Percentiles rank a stretch among this genome's conserved stretches.
Conservation (phyloP, 2,329 filamentous ascomycete genomes). For the Gaeumannomyces tritici region DNA sequence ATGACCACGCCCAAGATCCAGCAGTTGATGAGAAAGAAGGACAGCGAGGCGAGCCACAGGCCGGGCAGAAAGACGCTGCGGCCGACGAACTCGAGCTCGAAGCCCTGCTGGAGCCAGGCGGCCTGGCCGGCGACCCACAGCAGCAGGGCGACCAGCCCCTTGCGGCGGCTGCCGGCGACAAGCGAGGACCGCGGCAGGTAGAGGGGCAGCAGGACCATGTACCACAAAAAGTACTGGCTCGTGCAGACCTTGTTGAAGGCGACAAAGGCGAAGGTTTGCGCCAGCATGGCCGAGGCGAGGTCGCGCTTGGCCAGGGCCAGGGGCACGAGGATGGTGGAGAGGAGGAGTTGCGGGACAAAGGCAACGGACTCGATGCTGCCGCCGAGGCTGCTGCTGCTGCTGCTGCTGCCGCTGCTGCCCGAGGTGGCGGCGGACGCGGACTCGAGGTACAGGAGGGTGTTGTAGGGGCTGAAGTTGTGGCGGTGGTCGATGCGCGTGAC, state of each 20-base stretch:
- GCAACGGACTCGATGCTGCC: conserved; percentile 65
- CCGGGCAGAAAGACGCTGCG: conserved; percentile 77
- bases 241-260: conserved; percentile 99
- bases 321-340: conserved; percentile 64
- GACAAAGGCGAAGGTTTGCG: conserved; percentile 94
- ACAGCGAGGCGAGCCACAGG: conserved; percentile 64
- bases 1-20: conserved; percentile 82
- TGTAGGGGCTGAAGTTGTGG: conserved; percentile 98
- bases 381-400: conserved; percentile 6
- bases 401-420: too few species aligned
- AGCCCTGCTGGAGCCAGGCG: conserved; percentile 68
- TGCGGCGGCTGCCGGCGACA: conserved; percentile 40
- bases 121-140: conserved; percentile 73
- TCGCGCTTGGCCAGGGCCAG: conserved; percentile 71
- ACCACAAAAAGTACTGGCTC: conserved; percentile 99
- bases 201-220: conserved; percentile 84
- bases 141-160: conserved; percentile 55
- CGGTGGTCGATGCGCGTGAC: conserved; percentile 88
- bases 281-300: conserved; percentile 75
- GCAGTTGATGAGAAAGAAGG: conserved; percentile 78
- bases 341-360: conserved; percentile 77
- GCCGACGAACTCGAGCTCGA: conserved; percentile 69
- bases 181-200: conserved; percentile 78
- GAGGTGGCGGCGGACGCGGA: conserved; percentile 44
- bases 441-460: conserved; percentile 77